Percentiles rank a stretch among this genome's conserved stretches.
Conservation (phyloP, 2,329 filamentous ascomycete genomes). For the Colletotrichum chlorophyti region DNA sequence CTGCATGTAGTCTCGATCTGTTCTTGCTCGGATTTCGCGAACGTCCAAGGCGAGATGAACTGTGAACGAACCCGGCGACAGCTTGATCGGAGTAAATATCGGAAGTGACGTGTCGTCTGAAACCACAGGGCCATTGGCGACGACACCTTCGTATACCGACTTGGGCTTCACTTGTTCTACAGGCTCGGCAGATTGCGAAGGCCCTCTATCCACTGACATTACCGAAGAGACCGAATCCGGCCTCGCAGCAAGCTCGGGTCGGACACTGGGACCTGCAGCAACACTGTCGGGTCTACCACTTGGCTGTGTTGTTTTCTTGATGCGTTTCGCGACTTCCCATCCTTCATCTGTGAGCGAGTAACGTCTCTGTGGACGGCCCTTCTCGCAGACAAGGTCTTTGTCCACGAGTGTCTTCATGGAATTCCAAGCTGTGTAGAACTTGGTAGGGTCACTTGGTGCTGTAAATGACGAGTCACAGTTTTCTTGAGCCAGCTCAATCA, state of each 20-base stretch:
- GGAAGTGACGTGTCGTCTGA: conserved; percentile 45
- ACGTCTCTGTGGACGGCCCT: conserved; percentile 69
- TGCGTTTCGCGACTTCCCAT: conserved; percentile 74
- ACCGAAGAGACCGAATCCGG: not conserved
- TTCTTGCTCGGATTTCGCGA: conserved; percentile 76
- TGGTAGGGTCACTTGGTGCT: conserved; percentile 69
- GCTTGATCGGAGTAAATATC: conserved; percentile 62
- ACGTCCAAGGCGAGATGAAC: conserved; percentile 77
- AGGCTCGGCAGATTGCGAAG: conserved; percentile 5
- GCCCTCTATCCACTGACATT: not conserved
- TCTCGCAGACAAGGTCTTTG: conserved; percentile 77
- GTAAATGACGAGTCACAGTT: conserved; percentile 78
- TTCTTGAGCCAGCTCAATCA: conserved; percentile 74
- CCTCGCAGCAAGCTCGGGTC: not conserved
- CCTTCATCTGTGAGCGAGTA: conserved; percentile 80
- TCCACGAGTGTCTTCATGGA: conserved; percentile 79
- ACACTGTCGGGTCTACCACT: not conserved
- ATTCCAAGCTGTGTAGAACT: conserved; percentile 82
- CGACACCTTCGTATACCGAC: conserved; percentile 43
- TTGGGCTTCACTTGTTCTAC: conserved; percentile 32
- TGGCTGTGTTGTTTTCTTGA: conserved; percentile 57
- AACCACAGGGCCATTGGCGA: conserved; percentile 45
- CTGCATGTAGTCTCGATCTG: conserved; percentile 79
- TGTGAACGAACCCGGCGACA: conserved; percentile 72
- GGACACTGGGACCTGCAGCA: conserved; percentile 28